Evolutionary conservation across 768 basidiomycete genomes (phyloP).

Genomic region (Lentinula aciculospora): DNA sequence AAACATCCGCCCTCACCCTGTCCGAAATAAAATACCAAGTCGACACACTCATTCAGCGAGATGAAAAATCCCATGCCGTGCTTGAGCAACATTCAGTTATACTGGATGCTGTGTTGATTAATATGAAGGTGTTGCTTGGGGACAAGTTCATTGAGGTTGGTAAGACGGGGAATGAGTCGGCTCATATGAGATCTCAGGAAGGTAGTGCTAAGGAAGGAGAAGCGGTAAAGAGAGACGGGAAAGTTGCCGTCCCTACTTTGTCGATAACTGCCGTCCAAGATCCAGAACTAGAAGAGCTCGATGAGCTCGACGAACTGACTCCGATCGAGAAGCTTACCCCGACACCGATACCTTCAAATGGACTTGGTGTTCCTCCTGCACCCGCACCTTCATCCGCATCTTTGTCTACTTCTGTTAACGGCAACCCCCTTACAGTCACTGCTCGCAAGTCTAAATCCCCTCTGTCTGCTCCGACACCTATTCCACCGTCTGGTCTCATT

Average conservation of each 20-base stretch:
- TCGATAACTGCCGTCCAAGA: not conserved
- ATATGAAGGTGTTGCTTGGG: conserved; percentile 2
- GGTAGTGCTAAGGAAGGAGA: too few species aligned
- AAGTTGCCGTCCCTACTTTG: not conserved
- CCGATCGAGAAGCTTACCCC: not conserved
- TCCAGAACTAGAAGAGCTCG: conserved; percentile 2
- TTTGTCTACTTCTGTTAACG: not conserved
- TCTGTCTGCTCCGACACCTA: too few species aligned
- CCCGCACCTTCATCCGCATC: not conserved
- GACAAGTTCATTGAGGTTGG: not conserved
- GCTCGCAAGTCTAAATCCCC: too few species aligned
- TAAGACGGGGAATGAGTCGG: not conserved
- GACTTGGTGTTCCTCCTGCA: not conserved
- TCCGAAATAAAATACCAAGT: not conserved
- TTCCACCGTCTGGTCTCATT: not conserved
- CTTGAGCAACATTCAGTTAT: not conserved
- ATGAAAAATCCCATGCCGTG: not conserved
- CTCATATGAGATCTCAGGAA: too few species aligned
- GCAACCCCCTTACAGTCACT: too few species aligned
- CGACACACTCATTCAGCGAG: not conserved
- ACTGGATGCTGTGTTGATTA: conserved; percentile 1
- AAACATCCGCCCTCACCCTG: not conserved
- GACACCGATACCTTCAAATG: not conserved
- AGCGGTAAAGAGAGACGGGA: too few species aligned
- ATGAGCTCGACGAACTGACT: not conserved